Evolutionary conservation across 2,329 filamentous ascomycete species (phyloP).

Genomic region (Fusarium duplospermum): DNA sequence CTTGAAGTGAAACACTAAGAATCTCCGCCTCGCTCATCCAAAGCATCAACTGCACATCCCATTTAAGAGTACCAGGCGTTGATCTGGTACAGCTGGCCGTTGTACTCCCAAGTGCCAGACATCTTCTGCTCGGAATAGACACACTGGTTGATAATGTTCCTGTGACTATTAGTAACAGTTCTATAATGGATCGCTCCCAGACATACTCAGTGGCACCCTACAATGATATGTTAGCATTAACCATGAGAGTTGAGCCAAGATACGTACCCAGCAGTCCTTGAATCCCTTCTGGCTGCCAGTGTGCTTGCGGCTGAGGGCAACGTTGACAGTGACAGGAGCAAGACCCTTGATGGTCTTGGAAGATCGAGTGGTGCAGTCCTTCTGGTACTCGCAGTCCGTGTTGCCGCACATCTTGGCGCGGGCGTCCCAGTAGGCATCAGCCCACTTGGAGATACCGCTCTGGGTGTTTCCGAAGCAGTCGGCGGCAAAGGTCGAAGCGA

Average conservation of each 20-base stretch:
- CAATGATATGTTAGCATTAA: neutral
- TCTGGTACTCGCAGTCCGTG: slow-evolving; percentile 18
- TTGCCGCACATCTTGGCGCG: slow-evolving; percentile 27
- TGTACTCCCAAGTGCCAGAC: slow-evolving; percentile 7
- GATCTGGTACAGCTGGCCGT: slow-evolving; percentile 8
- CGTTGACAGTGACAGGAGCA: slow-evolving; percentile 4
- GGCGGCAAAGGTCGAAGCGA: slow-evolving; percentile 9
- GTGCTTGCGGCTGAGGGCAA: slow-evolving; percentile 20
- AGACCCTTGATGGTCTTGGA: slow-evolving; percentile 2
- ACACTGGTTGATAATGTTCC: slow-evolving; percentile 31
- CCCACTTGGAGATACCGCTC: neutral
- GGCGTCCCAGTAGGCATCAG: slow-evolving; percentile 22
- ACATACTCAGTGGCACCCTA: neutral
- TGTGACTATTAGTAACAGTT: neutral
- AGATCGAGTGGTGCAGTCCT: slow-evolving; percentile 8
- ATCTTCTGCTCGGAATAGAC: neutral
- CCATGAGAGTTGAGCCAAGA: neutral
- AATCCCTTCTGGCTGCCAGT: slow-evolving; percentile 26
- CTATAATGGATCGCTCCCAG: neutral
- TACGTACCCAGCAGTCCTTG: slow-evolving; percentile 29
- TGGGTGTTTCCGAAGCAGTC: slow-evolving; percentile 17
- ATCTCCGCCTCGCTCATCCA: neutral
- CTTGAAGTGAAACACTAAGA: neutral
- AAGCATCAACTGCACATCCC: neutral
- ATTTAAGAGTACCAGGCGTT: neutral